These are phyloP conservation scores for Neonothopanus nambi DNA, from an alignment of 1,284 basidiomycete species.

Conservation along the genomic window DNA sequence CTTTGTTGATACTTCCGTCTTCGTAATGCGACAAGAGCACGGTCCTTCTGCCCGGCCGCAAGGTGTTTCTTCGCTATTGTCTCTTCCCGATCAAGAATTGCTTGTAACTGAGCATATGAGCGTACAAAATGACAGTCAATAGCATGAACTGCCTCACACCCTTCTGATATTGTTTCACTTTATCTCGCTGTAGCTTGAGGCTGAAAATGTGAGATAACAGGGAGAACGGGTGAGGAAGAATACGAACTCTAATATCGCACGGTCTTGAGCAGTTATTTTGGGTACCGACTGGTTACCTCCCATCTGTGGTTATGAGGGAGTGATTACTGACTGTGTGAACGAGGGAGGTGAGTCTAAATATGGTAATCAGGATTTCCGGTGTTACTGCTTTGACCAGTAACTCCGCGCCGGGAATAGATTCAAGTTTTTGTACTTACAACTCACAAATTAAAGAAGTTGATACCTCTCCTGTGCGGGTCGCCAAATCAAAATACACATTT, in stretches of 20 bases:
- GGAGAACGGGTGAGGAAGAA: slow-evolving; percentile 4
- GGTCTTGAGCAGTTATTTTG: slow-evolving; percentile 92
- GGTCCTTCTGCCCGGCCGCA: slow-evolving; percentile 79
- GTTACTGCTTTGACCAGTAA: too few relatives aligned
- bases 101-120: slow-evolving; percentile 71
- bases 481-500: too few relatives aligned
- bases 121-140: background rate
- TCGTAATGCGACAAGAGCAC: slow-evolving; percentile 84
- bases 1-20: slow-evolving; percentile 93
- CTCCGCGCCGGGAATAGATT: too few relatives aligned
- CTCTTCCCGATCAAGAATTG: slow-evolving; percentile 84
- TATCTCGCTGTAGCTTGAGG: slow-evolving; percentile 94
- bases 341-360: too few relatives aligned
- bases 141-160: slow-evolving; percentile 53
- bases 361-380: too few relatives aligned
- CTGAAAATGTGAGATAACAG: slow-evolving; percentile 35
- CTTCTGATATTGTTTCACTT: slow-evolving; percentile 93
- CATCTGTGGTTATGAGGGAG: slow-evolving; percentile 39
- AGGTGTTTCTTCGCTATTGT: slow-evolving; percentile 87
- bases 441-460: too few relatives aligned
- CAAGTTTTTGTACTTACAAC: too few relatives aligned
- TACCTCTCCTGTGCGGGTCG: too few relatives aligned
- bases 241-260: slow-evolving; percentile 90
- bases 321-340: too few relatives aligned
- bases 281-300: slow-evolving; percentile 77